Conservation (phyloP, 495 filamentous ascomycete genomes). For the Penicillium samsonianum region DNA sequence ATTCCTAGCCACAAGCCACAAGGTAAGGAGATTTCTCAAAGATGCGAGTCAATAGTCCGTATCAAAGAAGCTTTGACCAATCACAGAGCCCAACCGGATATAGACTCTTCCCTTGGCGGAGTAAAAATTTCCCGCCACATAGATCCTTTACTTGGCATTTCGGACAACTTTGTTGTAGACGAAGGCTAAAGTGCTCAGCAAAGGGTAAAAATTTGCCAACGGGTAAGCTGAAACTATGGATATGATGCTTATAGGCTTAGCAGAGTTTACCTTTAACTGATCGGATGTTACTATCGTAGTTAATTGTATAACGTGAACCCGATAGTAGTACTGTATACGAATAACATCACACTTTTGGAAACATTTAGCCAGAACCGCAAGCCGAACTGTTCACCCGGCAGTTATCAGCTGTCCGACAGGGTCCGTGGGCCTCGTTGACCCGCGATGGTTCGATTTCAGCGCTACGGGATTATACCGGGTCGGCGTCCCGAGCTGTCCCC, state of each 20-base stretch:
- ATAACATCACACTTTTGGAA: background rate
- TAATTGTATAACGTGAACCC: too few species aligned
- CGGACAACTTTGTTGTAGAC: background rate
- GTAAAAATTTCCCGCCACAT: slow-evolving; percentile 23
- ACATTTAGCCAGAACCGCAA: slow-evolving; percentile 1
- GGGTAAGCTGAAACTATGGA: too few species aligned
- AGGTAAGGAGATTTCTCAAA: background rate
- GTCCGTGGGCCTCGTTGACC: background rate
- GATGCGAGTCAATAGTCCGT: background rate
- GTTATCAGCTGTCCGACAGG: background rate
- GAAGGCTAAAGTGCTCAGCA: background rate
- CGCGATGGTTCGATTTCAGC: slow-evolving; percentile 8
- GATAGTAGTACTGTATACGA: too few species aligned
- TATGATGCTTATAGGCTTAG: too few species aligned
- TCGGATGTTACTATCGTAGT: too few species aligned
- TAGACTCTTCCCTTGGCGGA: slow-evolving; percentile 22
- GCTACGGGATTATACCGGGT: slow-evolving; percentile 21
- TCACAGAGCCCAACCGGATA: slow-evolving; percentile 17
- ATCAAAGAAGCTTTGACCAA: slow-evolving; percentile 10
- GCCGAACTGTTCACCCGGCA: slow-evolving; percentile 1
- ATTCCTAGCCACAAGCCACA: background rate
- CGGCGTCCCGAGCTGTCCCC: slow-evolving; percentile 17
- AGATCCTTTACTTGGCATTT: background rate
- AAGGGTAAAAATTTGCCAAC: too few species aligned
- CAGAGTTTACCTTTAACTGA: too few species aligned